Evolutionary conservation across 2,329 filamentous ascomycete species (phyloP).

Genomic region (Cladosporium oxysporum): DNA sequence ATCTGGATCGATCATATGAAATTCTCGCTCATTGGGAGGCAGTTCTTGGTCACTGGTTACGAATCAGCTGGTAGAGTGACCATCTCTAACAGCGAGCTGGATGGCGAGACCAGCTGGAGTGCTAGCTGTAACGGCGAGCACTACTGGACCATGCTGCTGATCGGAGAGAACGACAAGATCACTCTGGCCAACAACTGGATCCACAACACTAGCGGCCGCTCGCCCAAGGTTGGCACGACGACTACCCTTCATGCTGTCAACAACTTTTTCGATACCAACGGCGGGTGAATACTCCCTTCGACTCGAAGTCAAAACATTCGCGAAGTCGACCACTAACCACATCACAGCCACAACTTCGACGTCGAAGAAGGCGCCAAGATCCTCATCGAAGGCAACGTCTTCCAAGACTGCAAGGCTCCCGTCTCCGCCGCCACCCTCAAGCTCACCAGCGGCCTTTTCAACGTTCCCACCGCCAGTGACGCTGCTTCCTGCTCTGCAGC

Average conservation of each 20-base stretch:
- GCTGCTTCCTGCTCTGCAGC: constrained; percentile 20
- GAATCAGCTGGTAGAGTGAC: constrained; percentile 57
- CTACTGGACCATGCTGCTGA: constrained; percentile 62
- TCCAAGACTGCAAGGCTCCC: constrained; percentile 55
- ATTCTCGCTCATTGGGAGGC: constrained; percentile 57
- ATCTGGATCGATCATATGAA: constrained; percentile 43
- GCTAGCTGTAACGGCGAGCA: constrained; percentile 60
- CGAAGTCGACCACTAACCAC: background rate
- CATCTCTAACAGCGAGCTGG: constrained; percentile 62
- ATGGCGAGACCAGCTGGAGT: constrained; percentile 57
- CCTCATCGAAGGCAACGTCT: constrained; percentile 60
- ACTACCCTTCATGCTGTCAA: constrained; percentile 63
- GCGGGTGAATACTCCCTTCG: constrained; percentile 32
- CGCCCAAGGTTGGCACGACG: constrained; percentile 57
- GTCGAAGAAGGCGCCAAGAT: constrained; percentile 43
- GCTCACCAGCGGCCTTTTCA: constrained; percentile 43
- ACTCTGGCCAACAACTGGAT: constrained; percentile 64
- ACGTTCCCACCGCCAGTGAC: constrained; percentile 25
- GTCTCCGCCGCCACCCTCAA: constrained; percentile 39
- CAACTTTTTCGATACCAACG: constrained; percentile 61
- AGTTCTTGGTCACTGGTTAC: constrained; percentile 61
- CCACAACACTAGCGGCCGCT: constrained; percentile 59
- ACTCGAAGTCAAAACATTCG: background rate
- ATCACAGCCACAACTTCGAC: constrained; percentile 58
- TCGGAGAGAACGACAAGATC: constrained; percentile 57